Conservation (phyloP, 345 rosid species). For the Cardiospermum halicacabum region DNA sequence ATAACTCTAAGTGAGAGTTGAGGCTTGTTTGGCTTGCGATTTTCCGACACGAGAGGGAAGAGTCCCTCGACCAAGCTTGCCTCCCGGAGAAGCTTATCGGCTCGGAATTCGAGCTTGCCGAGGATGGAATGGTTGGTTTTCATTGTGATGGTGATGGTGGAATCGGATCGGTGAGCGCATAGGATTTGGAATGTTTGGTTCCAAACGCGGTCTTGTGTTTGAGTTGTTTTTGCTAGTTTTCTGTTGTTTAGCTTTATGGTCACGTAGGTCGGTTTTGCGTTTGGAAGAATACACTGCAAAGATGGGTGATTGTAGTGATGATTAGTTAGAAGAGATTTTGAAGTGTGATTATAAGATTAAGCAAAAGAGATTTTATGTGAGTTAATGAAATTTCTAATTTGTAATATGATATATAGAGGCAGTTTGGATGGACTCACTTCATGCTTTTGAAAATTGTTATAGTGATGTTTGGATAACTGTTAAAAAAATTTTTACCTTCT, state of each 20-base stretch:
- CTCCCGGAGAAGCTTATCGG: constrained; percentile 40
- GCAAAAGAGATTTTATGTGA: not conserved
- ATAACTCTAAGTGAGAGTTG: constrained; percentile 55
- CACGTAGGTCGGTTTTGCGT: constrained; percentile 61
- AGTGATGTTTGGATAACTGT: too few relatives aligned
- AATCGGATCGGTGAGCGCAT: constrained; percentile 64
- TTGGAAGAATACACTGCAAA: constrained; percentile 44
- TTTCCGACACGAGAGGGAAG: constrained; percentile 51
- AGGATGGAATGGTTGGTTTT: constrained; percentile 62
- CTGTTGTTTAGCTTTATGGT: constrained; percentile 59
- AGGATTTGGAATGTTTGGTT: constrained; percentile 80
- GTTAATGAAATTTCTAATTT: not conserved
- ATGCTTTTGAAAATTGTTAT: too few relatives aligned
- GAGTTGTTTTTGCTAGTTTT: constrained; percentile 65
- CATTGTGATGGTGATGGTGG: constrained; percentile 59
- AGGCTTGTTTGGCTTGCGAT: constrained; percentile 38
- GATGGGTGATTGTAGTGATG: not conserved
- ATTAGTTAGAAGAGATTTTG: too few relatives aligned
- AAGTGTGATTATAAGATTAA: not conserved
- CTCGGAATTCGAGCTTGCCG: constrained; percentile 50
- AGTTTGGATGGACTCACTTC: too few relatives aligned
- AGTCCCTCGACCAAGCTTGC: constrained; percentile 51
- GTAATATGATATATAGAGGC: too few relatives aligned
- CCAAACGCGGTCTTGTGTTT: constrained; percentile 66
- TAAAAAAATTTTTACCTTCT: too few relatives aligned